Base-by-base conservation (phyloP, 2,329 filamentous ascomycete genomes). In the Fusarium subglutinans region DNA sequence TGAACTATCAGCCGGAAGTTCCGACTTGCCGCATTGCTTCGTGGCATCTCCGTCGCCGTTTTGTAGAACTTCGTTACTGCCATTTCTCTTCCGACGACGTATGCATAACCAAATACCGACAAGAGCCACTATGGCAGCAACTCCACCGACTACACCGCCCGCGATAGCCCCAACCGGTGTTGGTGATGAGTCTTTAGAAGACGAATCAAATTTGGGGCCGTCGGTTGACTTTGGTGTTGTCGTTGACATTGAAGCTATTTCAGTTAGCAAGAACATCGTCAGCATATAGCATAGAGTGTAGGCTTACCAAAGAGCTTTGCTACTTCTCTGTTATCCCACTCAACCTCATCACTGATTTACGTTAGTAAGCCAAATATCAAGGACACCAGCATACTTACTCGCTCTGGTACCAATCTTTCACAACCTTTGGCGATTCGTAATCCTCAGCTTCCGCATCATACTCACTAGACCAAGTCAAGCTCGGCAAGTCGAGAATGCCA, bases 171-270 rank as follows among this genome's bases (percentile, higher is more conserved):
- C 51, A 9, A 28, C 51, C 15, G 24, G 51, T 7, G 24, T 26
- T 12, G 24, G 1, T 0, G 51, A 40, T 28, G 28, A 33, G 3
- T 18, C 2, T 0, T 18, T 2, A 3, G 28, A 11, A 15, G 2
- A 0, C 1, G 22, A 10, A 9, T 18, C 22, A 3, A 3, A 13
- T 3, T n/a, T 7, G 0, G 47, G 28, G 0, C 8, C 2, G 2
- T 38, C 24, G 22, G 24, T 28, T 22, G 51, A 17, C 0, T 5
- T 22, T 13, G 50, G 33, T 12, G 24, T 28, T 22, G 33, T 17
- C n/a, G 20, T 3, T 54, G 24, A 26, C 13, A 54, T 37, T 9
- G 24, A 38, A 26, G 35, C 35, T 54, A 3, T 28, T 15, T 14
- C 2, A 28, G 24, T 38, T 26, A 54, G 35, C 1, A n/a, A 22